Conservation (phyloP, 306 rosid species). For the Citrullus amarus region DNA sequence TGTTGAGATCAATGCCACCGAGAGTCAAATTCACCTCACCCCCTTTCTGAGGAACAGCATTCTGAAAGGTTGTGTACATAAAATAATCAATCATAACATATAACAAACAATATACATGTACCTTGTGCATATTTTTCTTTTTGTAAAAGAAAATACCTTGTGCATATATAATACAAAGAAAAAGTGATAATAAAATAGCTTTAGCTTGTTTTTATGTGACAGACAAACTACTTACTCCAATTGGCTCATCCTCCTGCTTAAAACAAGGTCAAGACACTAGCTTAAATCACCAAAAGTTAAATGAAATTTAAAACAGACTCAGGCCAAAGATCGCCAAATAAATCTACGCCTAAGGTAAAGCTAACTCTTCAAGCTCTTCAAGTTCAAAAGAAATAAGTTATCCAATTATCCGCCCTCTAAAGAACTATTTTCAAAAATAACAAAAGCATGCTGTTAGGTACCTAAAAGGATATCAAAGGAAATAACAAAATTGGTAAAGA, state of each 20-base stretch:
- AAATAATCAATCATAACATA: background rate
- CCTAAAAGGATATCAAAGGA: background rate
- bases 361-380: background rate
- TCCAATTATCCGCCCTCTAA: background rate
- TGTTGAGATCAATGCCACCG: constrained; percentile 99
- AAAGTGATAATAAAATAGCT: constrained; percentile 1
- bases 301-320: background rate
- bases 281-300: background rate
- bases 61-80: constrained; percentile 24
- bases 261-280: background rate
- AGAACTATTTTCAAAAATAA: background rate
- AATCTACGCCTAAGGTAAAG: background rate
- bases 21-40: constrained; percentile 91
- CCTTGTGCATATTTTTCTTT: no score
- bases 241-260: constrained; percentile 1
- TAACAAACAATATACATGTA: background rate
- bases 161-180: background rate
- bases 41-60: constrained; percentile 59
- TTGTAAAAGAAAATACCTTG: no score
- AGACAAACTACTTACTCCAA: constrained; percentile 1
- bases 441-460: background rate
- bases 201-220: background rate
- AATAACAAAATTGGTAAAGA: background rate
- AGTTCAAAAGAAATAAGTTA: background rate
- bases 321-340: background rate